Conservation (phyloP, 2,329 filamentous ascomycete species). For the Aspergillus uvarum region DNA sequence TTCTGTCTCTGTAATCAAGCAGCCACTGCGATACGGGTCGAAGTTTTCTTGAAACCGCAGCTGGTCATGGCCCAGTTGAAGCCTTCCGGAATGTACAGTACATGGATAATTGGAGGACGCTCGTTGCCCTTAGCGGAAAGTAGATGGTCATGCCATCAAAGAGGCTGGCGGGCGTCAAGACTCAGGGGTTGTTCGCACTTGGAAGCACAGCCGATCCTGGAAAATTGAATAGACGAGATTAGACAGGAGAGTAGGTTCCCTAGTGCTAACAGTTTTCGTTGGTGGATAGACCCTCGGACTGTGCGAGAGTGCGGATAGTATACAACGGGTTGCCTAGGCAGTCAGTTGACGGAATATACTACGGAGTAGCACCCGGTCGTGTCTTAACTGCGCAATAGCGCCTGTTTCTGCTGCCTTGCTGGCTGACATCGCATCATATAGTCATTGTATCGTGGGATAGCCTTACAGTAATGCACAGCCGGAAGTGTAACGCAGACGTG, state of each 20-base stretch:
- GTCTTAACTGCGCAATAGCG: not conserved
- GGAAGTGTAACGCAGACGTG: constrained; percentile 8
- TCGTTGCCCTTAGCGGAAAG: not conserved
- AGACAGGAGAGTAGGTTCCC: not conserved
- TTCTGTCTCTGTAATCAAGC: too few relatives aligned
- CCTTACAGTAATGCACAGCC: not conserved
- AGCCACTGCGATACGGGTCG: too few relatives aligned
- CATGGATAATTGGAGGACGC: not conserved
- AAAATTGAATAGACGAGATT: not conserved
- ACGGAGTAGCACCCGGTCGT: not conserved
- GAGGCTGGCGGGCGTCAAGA: not conserved
- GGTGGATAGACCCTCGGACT: not conserved
- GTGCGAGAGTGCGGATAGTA: not conserved
- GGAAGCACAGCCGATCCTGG: not conserved
- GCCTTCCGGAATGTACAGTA: too few relatives aligned
- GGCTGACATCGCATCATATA: too few relatives aligned
- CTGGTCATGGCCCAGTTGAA: too few relatives aligned
- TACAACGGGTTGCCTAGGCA: not conserved
- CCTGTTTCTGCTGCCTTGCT: not conserved
- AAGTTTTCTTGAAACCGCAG: too few relatives aligned
- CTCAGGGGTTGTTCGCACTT: not conserved
- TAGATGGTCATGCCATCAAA: not conserved
- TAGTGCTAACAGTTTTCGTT: not conserved
- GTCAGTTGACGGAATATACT: not conserved
- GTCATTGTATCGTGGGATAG: too few relatives aligned